These are phyloP conservation scores for Stereum hirsutum DNA, from an alignment of 1,284 basidiomycete genomes.

Conservation along the genomic window DNA sequence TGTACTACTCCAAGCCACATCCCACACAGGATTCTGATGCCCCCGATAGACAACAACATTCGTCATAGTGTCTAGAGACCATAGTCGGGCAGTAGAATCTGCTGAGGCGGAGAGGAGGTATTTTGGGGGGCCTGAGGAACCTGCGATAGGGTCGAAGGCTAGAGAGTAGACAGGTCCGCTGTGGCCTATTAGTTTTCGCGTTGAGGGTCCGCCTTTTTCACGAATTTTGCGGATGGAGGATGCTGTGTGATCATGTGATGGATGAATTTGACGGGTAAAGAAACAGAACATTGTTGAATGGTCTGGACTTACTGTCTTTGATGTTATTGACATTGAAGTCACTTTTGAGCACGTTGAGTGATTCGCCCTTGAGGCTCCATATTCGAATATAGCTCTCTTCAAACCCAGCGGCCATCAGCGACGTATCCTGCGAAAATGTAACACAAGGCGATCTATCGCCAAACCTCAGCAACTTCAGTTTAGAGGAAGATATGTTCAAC, in stretches of 20 bases:
- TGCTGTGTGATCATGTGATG: constrained; percentile 27
- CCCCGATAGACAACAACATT: constrained; percentile 94
- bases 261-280: constrained; percentile 1
- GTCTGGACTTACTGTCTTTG: constrained; percentile 59
- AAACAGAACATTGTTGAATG: too few relatives aligned
- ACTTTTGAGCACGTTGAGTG: constrained; percentile 68
- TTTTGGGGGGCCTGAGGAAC: constrained; percentile 79
- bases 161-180: constrained; percentile 95
- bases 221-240: constrained; percentile 54
- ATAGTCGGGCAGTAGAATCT: constrained; percentile 86
- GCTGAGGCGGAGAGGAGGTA: constrained; percentile 92
- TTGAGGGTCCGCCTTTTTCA: constrained; percentile 74
- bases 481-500: constrained; percentile 18
- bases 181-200: constrained; percentile 93
- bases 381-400: constrained; percentile 92
- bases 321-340: constrained; percentile 64
- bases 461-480: constrained; percentile 13
- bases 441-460: constrained; percentile 71
- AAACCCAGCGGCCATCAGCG: constrained; percentile 95
- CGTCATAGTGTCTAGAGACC: constrained; percentile 93
- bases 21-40: constrained; percentile 98
- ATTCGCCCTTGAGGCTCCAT: constrained; percentile 94
- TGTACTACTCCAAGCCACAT: constrained; percentile 96
- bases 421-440: constrained; percentile 86
- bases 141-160: constrained; percentile 86